A percentile compares a stretch with the other conserved stretches of the same genome.
Evolutionary conservation across 345 rosid genomes (phyloP).

Genomic region (Salix suchowensis): DNA sequence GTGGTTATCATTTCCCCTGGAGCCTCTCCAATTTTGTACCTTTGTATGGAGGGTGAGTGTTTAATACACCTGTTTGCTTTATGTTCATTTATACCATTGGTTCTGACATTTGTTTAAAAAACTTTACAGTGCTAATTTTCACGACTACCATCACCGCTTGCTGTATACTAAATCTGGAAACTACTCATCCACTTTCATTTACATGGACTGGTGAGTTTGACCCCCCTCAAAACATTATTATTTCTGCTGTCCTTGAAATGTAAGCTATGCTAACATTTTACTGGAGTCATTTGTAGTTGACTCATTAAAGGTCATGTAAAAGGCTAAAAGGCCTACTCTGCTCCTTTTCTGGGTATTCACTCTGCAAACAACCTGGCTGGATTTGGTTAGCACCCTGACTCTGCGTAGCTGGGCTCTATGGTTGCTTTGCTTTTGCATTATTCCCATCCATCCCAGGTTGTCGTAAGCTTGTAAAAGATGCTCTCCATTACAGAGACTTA

Average conservation of each 20-base stretch:
- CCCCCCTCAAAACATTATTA: background rate
- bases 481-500: background rate
- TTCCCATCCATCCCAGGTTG: background rate
- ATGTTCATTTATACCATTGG: background rate
- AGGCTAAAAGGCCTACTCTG: background rate
- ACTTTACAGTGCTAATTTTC: slow-evolving; percentile 82
- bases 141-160: slow-evolving; percentile 95
- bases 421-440: background rate
- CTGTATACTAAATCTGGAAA: slow-evolving; percentile 96
- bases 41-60: slow-evolving; percentile 89
- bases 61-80: background rate
- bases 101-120: slow-evolving; percentile 6
- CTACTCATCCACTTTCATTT: slow-evolving; percentile 86
- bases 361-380: background rate
- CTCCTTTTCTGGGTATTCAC: slow-evolving; percentile 1
- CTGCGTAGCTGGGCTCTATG: background rate
- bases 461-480: background rate
- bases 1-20: slow-evolving; percentile 99
- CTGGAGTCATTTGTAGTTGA: background rate
- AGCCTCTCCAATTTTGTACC: slow-evolving; percentile 88
- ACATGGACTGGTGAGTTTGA: slow-evolving; percentile 89
- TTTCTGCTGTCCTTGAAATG: background rate
- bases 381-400: background rate
- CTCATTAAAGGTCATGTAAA: background rate
- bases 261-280: background rate